Evolutionary conservation across 345 rosid genomes (phyloP).

Genomic region (Corchorus capsularis): DNA sequence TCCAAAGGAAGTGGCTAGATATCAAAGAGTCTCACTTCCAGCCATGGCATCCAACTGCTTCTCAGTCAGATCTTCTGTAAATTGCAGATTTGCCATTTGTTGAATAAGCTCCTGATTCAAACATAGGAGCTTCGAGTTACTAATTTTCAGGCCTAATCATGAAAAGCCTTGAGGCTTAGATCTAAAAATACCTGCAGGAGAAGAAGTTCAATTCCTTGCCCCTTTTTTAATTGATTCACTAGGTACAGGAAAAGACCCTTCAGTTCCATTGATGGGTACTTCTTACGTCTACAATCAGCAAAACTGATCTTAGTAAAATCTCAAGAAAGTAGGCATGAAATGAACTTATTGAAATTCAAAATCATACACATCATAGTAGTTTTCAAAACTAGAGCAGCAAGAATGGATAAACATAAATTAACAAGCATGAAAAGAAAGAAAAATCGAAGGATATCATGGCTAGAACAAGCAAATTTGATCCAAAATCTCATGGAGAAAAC

Average conservation of each 20-base stretch:
- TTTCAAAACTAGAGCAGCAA: neutral
- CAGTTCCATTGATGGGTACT: constrained; percentile 98
- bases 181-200: constrained; percentile 72
- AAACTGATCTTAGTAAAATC: neutral
- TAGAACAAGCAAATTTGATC: too few species aligned
- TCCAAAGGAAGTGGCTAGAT: constrained; percentile 94
- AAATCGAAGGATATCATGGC: neutral
- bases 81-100: constrained; percentile 99
- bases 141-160: constrained; percentile 23
- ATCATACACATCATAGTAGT: neutral
- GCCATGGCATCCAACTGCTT: constrained; percentile 99
- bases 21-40: constrained; percentile 96
- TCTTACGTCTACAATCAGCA: constrained; percentile 72
- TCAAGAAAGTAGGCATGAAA: neutral
- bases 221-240: constrained; percentile 94
- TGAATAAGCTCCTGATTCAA: constrained; percentile 84
- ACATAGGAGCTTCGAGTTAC: constrained; percentile 29
- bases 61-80: constrained; percentile 95
- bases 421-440: neutral
- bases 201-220: constrained; percentile 96
- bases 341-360: neutral
- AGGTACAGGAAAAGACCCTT: constrained; percentile 98
- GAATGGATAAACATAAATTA: neutral
- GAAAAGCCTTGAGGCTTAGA: constrained; percentile 21
- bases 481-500: constrained; percentile 1